These are phyloP conservation scores for Phytopythium sindhum DNA, from an alignment of 352 stramenopile species.

Conservation along the genomic window DNA sequence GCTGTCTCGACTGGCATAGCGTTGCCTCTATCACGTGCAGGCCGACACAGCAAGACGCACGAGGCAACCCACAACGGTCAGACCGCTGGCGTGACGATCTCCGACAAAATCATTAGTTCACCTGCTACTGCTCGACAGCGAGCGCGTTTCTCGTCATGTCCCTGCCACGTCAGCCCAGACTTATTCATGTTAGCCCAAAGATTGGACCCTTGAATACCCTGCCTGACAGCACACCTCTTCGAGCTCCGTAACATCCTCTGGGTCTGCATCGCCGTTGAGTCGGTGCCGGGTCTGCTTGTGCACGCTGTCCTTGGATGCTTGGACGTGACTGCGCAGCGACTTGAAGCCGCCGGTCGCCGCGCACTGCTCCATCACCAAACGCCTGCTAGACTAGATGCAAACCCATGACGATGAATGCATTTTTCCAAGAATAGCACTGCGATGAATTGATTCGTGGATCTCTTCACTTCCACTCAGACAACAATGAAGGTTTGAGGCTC, in stretches of 20 bases:
- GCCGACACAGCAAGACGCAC: no score
- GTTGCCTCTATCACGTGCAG: background rate
- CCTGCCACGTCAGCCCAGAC: background rate
- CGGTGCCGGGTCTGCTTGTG: background rate
- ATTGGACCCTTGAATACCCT: background rate
- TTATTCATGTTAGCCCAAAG: background rate
- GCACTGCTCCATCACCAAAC: background rate
- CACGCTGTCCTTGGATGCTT: slow-evolving; percentile 18
- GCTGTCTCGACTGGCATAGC: slow-evolving; percentile 22
- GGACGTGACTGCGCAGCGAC: slow-evolving; percentile 37
- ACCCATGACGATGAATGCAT: background rate
- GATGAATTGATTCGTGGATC: background rate
- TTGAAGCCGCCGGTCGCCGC: slow-evolving; percentile 28
- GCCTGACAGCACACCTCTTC: background rate
- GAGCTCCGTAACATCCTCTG: slow-evolving; percentile 7
- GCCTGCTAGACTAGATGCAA: background rate
- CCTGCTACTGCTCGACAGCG: background rate
- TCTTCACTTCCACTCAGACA: background rate
- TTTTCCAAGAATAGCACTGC: background rate
- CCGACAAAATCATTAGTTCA: background rate
- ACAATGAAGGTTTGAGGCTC: no score
- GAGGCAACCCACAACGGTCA: background rate
- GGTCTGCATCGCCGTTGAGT: background rate
- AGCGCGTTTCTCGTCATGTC: background rate
- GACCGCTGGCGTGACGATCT: background rate